Base-by-base conservation (phyloP, 345 rosid species). In the Ceriops decandra region DNA sequence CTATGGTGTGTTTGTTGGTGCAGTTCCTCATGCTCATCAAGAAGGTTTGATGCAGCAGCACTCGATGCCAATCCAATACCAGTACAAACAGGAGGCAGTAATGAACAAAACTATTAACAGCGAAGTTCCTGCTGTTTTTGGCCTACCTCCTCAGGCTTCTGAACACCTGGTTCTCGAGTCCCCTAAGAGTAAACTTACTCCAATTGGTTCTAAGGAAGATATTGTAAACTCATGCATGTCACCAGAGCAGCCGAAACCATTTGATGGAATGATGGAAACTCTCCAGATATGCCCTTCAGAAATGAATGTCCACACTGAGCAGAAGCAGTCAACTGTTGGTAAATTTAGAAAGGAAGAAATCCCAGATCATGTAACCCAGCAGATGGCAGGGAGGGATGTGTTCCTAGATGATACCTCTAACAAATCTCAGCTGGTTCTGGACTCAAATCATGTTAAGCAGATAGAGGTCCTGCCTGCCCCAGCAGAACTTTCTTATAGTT, bases 241-340 rank as follows among this genome's bases (percentile, higher is more conserved):
- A 28, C 24, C 53, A 68, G 85, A 77, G 35, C 80, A 76, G 47
- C 63, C 58, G 60, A 76, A 72, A 52, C 72, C 79, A 53, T 66
- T 81, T 73, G 83, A 81, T 73, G 78, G 75, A 73, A 76, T 76
- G 79, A 72, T 81, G 76, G 83, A 79, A 60, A 74, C 57, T 74
- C 76, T 83, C 72, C 70, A 35, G 71, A 62, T 76, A 13, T 33
- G 59, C 52, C 62, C 76, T 8, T 52, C 82, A 19, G 82, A 82
- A 60, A 62, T 52, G 52, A 57, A 30, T 76, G 60, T 74, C 63
- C 74, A 16, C 19, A 62, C 51, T 76, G 85, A 79, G 72, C 85
- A 71, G 68, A 76, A 64, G 52, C 71, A 17, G 73, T 66, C 71
- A 52, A 73, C 77, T 10, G 62, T 68, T 38, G 81, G 80, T 75